Percentiles rank a stretch among this genome's conserved stretches.
phyloP scores from a whole-genome alignment of 164 flowering plant genomes.

The Berberis thunbergii region DNA sequence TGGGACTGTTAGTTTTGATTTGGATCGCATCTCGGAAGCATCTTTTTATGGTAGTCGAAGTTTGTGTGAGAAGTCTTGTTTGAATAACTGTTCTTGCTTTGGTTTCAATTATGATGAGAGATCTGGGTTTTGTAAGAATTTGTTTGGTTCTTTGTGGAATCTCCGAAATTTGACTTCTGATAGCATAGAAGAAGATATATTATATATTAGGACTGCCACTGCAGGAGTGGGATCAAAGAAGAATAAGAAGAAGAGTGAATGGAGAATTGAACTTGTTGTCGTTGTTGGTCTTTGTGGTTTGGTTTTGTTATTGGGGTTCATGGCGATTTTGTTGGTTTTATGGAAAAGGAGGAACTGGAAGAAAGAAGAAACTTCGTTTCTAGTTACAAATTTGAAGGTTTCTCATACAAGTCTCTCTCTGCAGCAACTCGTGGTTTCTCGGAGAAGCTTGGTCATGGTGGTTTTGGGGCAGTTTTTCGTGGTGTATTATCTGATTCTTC shows the following conservation, averaged over 20 bases:
- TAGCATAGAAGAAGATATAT: conserved; percentile 17
- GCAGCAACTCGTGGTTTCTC: conserved; percentile 55
- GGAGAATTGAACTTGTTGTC: conserved; percentile 16
- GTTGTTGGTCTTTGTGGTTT: conserved; percentile 24
- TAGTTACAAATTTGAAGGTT: conserved; percentile 45
- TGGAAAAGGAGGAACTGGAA: conserved; percentile 16
- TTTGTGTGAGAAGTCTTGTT: conserved; percentile 47
- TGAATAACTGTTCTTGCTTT: conserved; percentile 60
- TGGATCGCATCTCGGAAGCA: conserved; percentile 22
- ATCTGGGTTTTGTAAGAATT: conserved; percentile 35
- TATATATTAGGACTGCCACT: conserved; percentile 34
- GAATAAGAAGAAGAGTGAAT: conserved; percentile 16
- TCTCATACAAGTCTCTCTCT: conserved; percentile 67
- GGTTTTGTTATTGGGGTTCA: conserved; percentile 8
- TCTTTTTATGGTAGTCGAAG: conserved; percentile 23
- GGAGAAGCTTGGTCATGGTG: conserved; percentile 84
- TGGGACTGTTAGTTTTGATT: conserved; percentile 40
- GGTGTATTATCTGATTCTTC: conserved; percentile 50
- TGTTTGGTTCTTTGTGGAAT: conserved; percentile 46
- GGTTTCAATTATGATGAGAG: conserved; percentile 34
- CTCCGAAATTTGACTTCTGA: conserved; percentile 35
- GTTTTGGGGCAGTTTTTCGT: conserved; percentile 72
- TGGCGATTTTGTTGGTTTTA: conserved; percentile 20
- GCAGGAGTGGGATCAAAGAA: conserved; percentile 16
- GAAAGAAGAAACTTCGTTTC: conserved; percentile 33